phyloP scores from a whole-genome alignment of 2,329 filamentous ascomycete species.

The Aspergillus floridensis region DNA sequence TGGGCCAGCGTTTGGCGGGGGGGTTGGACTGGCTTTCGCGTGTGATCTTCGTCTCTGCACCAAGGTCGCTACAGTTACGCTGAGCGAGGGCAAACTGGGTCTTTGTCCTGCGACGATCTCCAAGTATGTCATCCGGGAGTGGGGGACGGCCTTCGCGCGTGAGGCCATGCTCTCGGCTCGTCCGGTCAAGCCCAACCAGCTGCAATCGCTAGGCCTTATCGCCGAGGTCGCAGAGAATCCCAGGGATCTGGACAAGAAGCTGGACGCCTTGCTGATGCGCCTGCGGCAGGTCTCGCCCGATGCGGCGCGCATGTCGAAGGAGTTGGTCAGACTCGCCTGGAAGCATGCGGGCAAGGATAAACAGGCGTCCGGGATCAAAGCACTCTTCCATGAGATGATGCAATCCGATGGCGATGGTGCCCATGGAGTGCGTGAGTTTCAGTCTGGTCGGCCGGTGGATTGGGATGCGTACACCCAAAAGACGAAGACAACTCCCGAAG shows the following conservation, averaged over 20 bases:
- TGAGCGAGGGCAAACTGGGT: slow-evolving; percentile 41
- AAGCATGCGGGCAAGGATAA: slow-evolving; percentile 16
- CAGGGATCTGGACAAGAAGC: background rate
- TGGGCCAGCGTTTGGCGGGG: slow-evolving; percentile 45
- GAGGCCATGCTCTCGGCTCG: slow-evolving; percentile 41
- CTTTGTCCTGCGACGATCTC: slow-evolving; percentile 10
- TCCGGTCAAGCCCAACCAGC: slow-evolving; percentile 19
- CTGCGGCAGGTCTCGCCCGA: slow-evolving; percentile 23
- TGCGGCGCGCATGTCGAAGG: slow-evolving; percentile 36
- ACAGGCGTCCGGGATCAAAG: slow-evolving; percentile 22
- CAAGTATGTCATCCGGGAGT: slow-evolving; percentile 27
- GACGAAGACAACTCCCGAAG: background rate
- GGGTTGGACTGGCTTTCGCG: slow-evolving; percentile 44
- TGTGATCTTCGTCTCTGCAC: slow-evolving; percentile 40
- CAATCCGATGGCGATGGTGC: slow-evolving; percentile 20
- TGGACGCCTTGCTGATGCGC: slow-evolving; percentile 1
- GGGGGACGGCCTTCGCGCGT: slow-evolving; percentile 32
- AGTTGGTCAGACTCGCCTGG: slow-evolving; percentile 31
- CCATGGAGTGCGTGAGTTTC: slow-evolving; percentile 25
- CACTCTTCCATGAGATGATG: slow-evolving; percentile 32
- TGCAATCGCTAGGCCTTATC: slow-evolving; percentile 30
- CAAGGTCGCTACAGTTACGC: slow-evolving; percentile 22
- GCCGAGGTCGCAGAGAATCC: slow-evolving; percentile 19
- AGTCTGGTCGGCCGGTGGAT: slow-evolving; percentile 20
- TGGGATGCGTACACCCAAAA: slow-evolving; percentile 22